Conservation (phyloP, 2,329 filamentous ascomycete species). For the Fusarium abutilonis region DNA sequence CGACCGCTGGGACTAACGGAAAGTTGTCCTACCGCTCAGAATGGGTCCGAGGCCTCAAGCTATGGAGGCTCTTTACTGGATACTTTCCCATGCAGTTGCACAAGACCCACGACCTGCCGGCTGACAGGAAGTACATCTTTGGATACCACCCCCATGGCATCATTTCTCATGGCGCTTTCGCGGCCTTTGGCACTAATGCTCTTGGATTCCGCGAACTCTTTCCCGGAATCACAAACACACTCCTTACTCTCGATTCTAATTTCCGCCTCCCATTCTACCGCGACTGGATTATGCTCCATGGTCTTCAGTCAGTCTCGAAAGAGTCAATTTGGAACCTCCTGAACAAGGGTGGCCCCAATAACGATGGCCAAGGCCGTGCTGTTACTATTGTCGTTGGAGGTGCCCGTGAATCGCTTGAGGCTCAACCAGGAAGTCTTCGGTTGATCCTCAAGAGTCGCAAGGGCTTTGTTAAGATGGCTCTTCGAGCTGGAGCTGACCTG, state of each 20-base stretch:
- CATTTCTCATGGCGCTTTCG: conserved; percentile 95
- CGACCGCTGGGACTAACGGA: conserved; percentile 79
- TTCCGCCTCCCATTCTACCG: conserved; percentile 94
- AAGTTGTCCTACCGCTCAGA: conserved; percentile 78
- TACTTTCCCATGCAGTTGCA: conserved; percentile 93
- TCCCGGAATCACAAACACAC: conserved; percentile 92
- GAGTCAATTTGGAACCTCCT: conserved; percentile 92
- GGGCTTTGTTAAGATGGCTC: conserved; percentile 92
- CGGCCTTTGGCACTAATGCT: conserved; percentile 88
- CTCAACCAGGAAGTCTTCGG: conserved; percentile 78
- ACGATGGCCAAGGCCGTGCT: conserved; percentile 89
- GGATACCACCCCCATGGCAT: conserved; percentile 98
- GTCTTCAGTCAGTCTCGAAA: conserved; percentile 86
- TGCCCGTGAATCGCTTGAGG: conserved; percentile 89
- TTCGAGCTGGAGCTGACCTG: conserved; percentile 90
- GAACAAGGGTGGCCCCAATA: conserved; percentile 78
- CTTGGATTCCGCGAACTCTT: conserved; percentile 88
- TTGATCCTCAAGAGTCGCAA: conserved; percentile 86
- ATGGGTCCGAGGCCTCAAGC: conserved; percentile 73
- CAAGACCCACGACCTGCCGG: conserved; percentile 80
- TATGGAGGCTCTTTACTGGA: conserved; percentile 90
- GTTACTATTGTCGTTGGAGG: conserved; percentile 97
- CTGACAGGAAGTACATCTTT: conserved; percentile 92
- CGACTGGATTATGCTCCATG: conserved; percentile 91
- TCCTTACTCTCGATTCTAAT: conserved; percentile 94